Conservation (phyloP, 805 yeast genomes). For the Alloascoidea africana region DNA sequence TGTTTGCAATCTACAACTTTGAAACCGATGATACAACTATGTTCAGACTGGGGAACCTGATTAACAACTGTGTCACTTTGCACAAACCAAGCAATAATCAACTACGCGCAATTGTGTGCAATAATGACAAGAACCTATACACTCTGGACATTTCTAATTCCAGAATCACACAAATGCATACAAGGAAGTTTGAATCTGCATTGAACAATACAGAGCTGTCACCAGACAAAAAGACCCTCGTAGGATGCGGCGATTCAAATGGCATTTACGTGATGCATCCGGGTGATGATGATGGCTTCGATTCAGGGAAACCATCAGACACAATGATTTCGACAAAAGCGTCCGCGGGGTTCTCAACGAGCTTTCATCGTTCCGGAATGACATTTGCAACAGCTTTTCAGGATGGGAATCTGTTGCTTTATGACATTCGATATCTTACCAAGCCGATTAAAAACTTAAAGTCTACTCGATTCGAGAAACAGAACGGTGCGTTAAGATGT, state of each 20-base stretch:
- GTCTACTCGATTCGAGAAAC: slow-evolving; percentile 23
- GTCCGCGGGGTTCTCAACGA: slow-evolving; percentile 57
- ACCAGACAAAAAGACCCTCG: slow-evolving; percentile 41
- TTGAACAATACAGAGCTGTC: slow-evolving; percentile 62
- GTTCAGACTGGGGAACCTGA: slow-evolving; percentile 59
- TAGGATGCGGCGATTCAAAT: slow-evolving; percentile 68
- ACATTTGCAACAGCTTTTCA: slow-evolving; percentile 74
- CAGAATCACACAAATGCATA: slow-evolving; percentile 18
- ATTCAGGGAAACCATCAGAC: not conserved
- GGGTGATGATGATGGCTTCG: slow-evolving; percentile 15
- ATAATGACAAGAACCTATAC: slow-evolving; percentile 67
- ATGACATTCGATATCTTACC: slow-evolving; percentile 52
- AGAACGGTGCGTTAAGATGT: slow-evolving; percentile 54
- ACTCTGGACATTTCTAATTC: slow-evolving; percentile 39
- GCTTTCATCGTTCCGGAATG: slow-evolving; percentile 61
- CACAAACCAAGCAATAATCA: slow-evolving; percentile 17
- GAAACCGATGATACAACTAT: slow-evolving; percentile 18
- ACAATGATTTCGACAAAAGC: not conserved
- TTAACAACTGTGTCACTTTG: slow-evolving; percentile 57
- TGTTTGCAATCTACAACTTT: not conserved
- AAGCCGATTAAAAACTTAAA: slow-evolving; percentile 21
- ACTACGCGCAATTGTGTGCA: slow-evolving; percentile 55
- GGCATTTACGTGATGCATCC: slow-evolving; percentile 38
- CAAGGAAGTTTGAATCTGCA: slow-evolving; percentile 42
- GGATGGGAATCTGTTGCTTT: slow-evolving; percentile 66